Evolutionary conservation across 2,329 filamentous ascomycete species (phyloP).

Genomic region (Exophiala dermatitidis): DNA sequence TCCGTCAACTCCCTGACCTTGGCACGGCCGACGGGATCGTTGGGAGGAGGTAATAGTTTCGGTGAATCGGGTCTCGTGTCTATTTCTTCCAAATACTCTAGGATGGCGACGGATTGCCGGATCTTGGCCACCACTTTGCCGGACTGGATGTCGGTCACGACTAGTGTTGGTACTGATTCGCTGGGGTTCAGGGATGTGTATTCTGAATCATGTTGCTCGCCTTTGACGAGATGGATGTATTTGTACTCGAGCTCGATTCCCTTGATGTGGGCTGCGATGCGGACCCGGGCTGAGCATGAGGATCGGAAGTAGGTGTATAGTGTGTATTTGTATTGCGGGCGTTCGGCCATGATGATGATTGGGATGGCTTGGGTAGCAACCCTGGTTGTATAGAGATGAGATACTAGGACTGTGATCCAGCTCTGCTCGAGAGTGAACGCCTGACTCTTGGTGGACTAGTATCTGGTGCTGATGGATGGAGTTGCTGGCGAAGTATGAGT

Average conservation of each 20-base stretch:
- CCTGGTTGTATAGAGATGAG: too few relatives aligned
- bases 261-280: constrained; percentile 54
- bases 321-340: constrained; percentile 22
- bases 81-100: constrained; percentile 56
- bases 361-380: too few relatives aligned
- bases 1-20: constrained; percentile 47
- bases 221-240: constrained; percentile 49
- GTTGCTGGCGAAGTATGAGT: too few relatives aligned
- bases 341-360: too few relatives aligned
- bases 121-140: constrained; percentile 36
- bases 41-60: constrained; percentile 42
- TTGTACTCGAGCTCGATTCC: constrained; percentile 42
- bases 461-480: too few relatives aligned
- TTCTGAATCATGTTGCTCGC: constrained; percentile 43
- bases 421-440: too few relatives aligned
- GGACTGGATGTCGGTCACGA: constrained; percentile 31
- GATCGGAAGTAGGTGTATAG: constrained; percentile 58
- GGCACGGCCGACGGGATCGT: constrained; percentile 41
- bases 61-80: constrained; percentile 34
- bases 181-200: constrained; percentile 49
- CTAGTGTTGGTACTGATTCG: constrained; percentile 49
- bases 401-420: too few relatives aligned
- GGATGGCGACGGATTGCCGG: constrained; percentile 52
- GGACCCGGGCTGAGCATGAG: constrained; percentile 55
- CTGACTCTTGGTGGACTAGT: too few relatives aligned